These are phyloP conservation scores for Eruca vesicaria DNA, from an alignment of 441 rosid genomes.

Conservation along the genomic window DNA sequence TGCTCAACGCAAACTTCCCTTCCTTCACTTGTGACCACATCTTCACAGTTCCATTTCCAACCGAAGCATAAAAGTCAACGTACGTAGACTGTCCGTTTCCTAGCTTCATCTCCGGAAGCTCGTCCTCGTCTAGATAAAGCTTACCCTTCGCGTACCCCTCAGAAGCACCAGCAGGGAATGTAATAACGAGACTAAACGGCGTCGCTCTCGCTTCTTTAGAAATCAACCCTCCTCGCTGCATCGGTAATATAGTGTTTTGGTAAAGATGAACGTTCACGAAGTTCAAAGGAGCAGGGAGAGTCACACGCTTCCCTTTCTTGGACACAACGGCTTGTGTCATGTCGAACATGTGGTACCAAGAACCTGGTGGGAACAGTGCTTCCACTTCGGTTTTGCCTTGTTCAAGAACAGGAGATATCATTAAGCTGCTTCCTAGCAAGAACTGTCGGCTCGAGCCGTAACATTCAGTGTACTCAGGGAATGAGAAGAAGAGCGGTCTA, in stretches of 20 bases:
- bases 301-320: constrained; percentile 49
- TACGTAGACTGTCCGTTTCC: constrained; percentile 65
- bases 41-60: constrained; percentile 58
- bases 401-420: constrained; percentile 94
- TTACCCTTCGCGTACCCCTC: constrained; percentile 67
- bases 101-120: constrained; percentile 88
- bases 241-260: constrained; percentile 78
- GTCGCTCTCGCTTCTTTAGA: constrained; percentile 83
- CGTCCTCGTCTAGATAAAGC: constrained; percentile 78
- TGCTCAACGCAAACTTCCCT: too few relatives aligned
- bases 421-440: constrained; percentile 80
- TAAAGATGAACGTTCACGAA: constrained; percentile 82
- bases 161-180: constrained; percentile 71
- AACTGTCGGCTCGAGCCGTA: constrained; percentile 88
- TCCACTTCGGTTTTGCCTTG: constrained; percentile 64
- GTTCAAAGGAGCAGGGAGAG: constrained; percentile 79
- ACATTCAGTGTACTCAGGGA: constrained; percentile 61
- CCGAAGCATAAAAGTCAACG: constrained; percentile 60
- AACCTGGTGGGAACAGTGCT: constrained; percentile 90
- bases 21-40: constrained; percentile 84
- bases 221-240: constrained; percentile 89
- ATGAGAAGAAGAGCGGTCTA: constrained; percentile 95
- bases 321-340: constrained; percentile 57
- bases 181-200: constrained; percentile 68
- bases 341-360: constrained; percentile 89